These are phyloP conservation scores for Posidonia oceanica DNA, from an alignment of 116 monocot species.

Conservation along the genomic window DNA sequence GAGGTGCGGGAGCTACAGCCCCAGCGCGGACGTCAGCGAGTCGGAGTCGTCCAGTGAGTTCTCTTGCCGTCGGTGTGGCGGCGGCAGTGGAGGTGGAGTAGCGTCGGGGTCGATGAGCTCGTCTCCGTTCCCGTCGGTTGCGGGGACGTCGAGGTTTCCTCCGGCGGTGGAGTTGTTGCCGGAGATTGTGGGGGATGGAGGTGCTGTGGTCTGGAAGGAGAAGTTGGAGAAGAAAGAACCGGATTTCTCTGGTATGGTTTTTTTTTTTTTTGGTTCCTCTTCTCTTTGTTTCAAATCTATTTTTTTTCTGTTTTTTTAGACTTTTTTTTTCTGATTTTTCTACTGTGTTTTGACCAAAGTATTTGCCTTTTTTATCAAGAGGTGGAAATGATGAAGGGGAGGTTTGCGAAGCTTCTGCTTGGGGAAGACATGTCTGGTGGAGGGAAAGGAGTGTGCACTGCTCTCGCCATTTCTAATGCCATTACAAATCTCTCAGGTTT, in stretches of 20 bases:
- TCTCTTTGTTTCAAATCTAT: not conserved
- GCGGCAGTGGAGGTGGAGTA: not conserved
- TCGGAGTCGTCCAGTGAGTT: slow-evolving; percentile 69
- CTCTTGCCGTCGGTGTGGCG: slow-evolving; percentile 12
- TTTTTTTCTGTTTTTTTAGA: not conserved
- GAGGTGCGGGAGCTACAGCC: slow-evolving; percentile 63
- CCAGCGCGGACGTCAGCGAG: slow-evolving; percentile 72
- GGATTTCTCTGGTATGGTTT: slow-evolving; percentile 34
- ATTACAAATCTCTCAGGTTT: slow-evolving; percentile 88
- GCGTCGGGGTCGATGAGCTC: slow-evolving; percentile 9
- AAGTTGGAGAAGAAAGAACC: slow-evolving; percentile 20
- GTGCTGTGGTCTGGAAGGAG: slow-evolving; percentile 1
- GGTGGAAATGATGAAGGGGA: slow-evolving; percentile 95
- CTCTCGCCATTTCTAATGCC: slow-evolving; percentile 93
- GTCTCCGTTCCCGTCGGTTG: slow-evolving; percentile 23
- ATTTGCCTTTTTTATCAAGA: slow-evolving; percentile 24
- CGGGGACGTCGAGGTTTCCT: not conserved
- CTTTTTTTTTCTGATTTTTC: not conserved
- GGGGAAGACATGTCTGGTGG: slow-evolving; percentile 98
- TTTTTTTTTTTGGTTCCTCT: not conserved
- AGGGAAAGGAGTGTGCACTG: slow-evolving; percentile 92
- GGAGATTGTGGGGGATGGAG: slow-evolving; percentile 2
- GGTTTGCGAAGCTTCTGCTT: slow-evolving; percentile 88
- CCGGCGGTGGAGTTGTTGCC: slow-evolving; percentile 3
- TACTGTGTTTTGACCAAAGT: not conserved